phyloP scores from a whole-genome alignment of 2,329 filamentous ascomycete species.

The Volutella citrinella region DNA sequence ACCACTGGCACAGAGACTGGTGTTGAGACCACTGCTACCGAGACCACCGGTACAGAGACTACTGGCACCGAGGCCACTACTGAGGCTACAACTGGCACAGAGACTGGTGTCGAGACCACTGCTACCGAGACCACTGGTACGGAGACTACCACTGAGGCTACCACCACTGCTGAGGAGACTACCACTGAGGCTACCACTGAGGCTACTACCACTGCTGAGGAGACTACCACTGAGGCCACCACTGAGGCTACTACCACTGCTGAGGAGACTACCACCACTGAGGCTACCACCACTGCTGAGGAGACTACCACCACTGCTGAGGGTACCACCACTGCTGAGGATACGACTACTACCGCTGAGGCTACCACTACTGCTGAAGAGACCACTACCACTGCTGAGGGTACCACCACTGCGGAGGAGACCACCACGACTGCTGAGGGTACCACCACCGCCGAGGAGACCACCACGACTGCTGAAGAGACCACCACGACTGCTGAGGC shows the following conservation, averaged over 20 bases:
- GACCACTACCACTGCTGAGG: neutral
- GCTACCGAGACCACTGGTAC: neutral
- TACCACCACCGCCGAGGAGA: too few relatives aligned
- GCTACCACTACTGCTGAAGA: neutral
- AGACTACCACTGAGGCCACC: too few relatives aligned
- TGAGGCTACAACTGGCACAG: neutral
- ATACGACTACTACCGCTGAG: neutral
- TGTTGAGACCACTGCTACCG: neutral
- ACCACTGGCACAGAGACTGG: neutral
- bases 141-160: too few relatives aligned
- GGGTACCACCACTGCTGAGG: neutral
- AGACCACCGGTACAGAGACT: too few relatives aligned
- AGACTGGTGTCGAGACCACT: neutral
- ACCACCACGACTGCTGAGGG: neutral
- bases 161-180: too few relatives aligned
- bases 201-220: too few relatives aligned
- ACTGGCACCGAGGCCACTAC: neutral
- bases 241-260: neutral
- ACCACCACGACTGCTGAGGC: too few relatives aligned
- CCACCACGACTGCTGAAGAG: too few relatives aligned
- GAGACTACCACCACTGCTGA: neutral
- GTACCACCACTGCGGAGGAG: too few relatives aligned
- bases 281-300: neutral
- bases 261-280: neutral
- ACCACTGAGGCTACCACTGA: too few relatives aligned